Percentiles rank a stretch among this genome's conserved stretches.
Conservation (phyloP, 31 red algal species). For the Pterothamnion heteromorphum region DNA sequence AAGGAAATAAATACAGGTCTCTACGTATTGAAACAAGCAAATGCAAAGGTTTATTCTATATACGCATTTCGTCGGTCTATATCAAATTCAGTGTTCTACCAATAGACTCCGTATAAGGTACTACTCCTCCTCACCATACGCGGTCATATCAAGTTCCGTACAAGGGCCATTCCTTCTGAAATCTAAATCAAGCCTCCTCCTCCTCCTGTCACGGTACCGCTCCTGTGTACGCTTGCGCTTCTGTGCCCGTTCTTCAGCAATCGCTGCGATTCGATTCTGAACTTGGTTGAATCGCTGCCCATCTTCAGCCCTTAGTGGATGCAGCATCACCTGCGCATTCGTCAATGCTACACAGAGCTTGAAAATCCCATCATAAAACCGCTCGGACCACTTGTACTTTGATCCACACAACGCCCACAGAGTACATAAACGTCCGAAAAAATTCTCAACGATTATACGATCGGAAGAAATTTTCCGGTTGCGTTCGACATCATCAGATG, state of each 20-base stretch:
- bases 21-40: too few relatives aligned
- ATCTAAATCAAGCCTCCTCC: too few relatives aligned
- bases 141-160: too few relatives aligned
- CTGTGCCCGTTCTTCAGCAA: not conserved
- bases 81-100: too few relatives aligned
- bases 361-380: not conserved
- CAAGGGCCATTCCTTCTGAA: too few relatives aligned
- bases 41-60: too few relatives aligned
- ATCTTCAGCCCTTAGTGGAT: not conserved
- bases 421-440: slow-evolving; percentile 2
- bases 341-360: not conserved
- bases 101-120: too few relatives aligned
- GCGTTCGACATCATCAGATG: not conserved
- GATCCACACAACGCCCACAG: not conserved
- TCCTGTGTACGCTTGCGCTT: not conserved
- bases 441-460: not conserved
- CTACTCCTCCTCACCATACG: too few relatives aligned
- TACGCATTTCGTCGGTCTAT: too few relatives aligned
- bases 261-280: not conserved
- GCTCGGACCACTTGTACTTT: not conserved
- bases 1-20: too few relatives aligned
- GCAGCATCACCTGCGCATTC: not conserved
- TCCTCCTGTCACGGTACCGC: too few relatives aligned
- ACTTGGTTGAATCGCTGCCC: not conserved
- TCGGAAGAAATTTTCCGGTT: not conserved